Evolutionary conservation across 208 protist species (phyloP), one percentile per base, ranked within the genome.

Genomic region (Wallacemonas sp.): DNA sequence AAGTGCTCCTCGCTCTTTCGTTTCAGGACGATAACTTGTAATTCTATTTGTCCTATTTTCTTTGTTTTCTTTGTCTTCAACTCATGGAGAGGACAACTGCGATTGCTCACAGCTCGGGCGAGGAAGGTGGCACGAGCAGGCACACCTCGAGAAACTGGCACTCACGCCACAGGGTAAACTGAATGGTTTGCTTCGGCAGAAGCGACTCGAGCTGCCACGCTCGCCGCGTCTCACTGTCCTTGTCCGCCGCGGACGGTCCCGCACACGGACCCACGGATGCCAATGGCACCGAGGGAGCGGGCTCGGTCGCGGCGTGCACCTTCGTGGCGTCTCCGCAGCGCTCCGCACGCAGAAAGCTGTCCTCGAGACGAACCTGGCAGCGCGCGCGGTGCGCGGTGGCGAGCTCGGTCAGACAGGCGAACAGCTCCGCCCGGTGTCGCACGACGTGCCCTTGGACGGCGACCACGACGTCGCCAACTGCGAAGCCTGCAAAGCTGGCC

Each of bases 341-440:
- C 29, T 24, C 6, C 38, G 29, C 32, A 4, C 55, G 59, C 46
- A 81, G 24, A 42, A 63, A 78, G 21, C 41, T 67, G 24, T 53
- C 41, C 54, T 85, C 65, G 30, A 74, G 60, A 21, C 78, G 48
- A 1, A 85, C 38, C n/a, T 69, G 71, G 32, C 78, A 82, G 38
- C 66, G 71, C 37, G 63, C 68, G 63, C 76, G 76, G 71, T 88
- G 68, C 46, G 83, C 73, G 3, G 71, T 63, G 4, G 69, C 67
- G 1, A 79, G 39, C 72, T 85, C 79, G 4, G 44, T 63, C 42
- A 91, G 57, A 8, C 77, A 66, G 9, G 71, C 81, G 66, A 88
- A 84, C 32, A 88, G 73, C 58, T 85, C 73, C 13, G 79, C 78
- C 44, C 85, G 81, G 5, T 67, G 68, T 1, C 63, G 70, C 4